A percentile compares a stretch with the other conserved stretches of the same genome.
phyloP scores from a whole-genome alignment of 495 filamentous ascomycete species.

The Chaetomidium leptoderma region DNA sequence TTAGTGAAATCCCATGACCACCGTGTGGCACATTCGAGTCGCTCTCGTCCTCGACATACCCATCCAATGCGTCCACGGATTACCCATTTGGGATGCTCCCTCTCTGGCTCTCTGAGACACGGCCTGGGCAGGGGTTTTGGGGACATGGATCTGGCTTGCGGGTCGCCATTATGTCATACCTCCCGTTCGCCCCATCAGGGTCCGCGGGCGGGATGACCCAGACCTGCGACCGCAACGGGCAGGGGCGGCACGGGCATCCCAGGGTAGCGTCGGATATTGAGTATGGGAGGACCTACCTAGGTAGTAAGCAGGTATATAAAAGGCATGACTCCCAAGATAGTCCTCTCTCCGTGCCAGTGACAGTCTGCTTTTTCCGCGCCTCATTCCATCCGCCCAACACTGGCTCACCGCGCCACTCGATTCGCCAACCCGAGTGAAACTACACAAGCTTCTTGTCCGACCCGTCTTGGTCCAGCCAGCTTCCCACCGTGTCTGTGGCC shows the following conservation, averaged over 20 bases:
- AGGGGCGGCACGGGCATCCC: not conserved
- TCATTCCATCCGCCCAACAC: not conserved
- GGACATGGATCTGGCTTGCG: not conserved
- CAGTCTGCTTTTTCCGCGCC: not conserved
- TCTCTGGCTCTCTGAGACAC: not conserved
- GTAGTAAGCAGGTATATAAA: slow-evolving; percentile 6
- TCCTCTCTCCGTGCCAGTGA: not conserved
- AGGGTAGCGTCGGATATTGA: slow-evolving; percentile 6
- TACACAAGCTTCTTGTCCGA: slow-evolving; percentile 14
- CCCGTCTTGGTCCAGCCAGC: slow-evolving; percentile 5
- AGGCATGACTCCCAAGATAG: not conserved
- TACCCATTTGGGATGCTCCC: not conserved
- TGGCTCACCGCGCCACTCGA: not conserved
- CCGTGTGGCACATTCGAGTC: not conserved
- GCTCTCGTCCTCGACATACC: not conserved
- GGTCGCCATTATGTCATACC: slow-evolving; percentile 23
- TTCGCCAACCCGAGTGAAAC: slow-evolving; percentile 4
- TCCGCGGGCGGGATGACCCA: slow-evolving; percentile 3
- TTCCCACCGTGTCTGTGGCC: not conserved
- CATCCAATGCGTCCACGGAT: not conserved
- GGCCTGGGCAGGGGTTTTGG: not conserved
- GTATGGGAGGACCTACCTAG: no score
- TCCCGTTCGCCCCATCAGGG: slow-evolving; percentile 13
- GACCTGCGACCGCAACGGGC: not conserved
- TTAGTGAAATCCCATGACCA: not conserved